Evolutionary conservation across 768 basidiomycete genomes (phyloP).

Genomic region (Mycena albidolilacea): DNA sequence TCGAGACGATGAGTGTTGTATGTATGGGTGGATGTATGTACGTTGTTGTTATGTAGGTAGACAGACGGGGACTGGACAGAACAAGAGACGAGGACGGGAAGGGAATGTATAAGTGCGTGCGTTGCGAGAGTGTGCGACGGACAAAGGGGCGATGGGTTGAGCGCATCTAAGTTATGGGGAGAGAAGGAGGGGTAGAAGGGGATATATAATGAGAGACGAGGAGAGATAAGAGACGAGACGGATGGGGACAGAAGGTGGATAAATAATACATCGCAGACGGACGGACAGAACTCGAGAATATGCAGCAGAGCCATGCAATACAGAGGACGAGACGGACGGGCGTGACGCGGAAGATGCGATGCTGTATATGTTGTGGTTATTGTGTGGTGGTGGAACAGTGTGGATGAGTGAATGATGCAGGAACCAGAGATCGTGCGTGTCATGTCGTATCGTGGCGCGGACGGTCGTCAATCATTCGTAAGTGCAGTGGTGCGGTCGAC

Average conservation of each 20-base stretch:
- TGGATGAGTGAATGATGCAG: slow-evolving; percentile 29
- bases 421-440: slow-evolving; percentile 32
- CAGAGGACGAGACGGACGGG: slow-evolving; percentile 24
- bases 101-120: slow-evolving; percentile 18
- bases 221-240: slow-evolving; percentile 27
- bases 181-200: neutral
- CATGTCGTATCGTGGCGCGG: slow-evolving; percentile 29
- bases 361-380: neutral
- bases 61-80: neutral
- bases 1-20: slow-evolving; percentile 10
- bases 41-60: neutral
- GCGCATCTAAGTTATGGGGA: slow-evolving; percentile 34
- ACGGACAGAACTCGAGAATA: slow-evolving; percentile 26
- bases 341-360: slow-evolving; percentile 27
- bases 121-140: slow-evolving; percentile 23
- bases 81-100: neutral
- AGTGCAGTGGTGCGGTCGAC: neutral
- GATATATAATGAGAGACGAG: slow-evolving; percentile 24
- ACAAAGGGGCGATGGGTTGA: slow-evolving; percentile 36
- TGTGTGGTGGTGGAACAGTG: slow-evolving; percentile 25
- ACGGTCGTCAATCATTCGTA: slow-evolving; percentile 26
- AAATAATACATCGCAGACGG: slow-evolving; percentile 33
- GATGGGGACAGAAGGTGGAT: slow-evolving; percentile 23
- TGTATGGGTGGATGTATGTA: slow-evolving; percentile 23
- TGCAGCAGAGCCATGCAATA: slow-evolving; percentile 35